Evolutionary conservation across 768 basidiomycete genomes (phyloP).

Genomic region (Serendipita indica): DNA sequence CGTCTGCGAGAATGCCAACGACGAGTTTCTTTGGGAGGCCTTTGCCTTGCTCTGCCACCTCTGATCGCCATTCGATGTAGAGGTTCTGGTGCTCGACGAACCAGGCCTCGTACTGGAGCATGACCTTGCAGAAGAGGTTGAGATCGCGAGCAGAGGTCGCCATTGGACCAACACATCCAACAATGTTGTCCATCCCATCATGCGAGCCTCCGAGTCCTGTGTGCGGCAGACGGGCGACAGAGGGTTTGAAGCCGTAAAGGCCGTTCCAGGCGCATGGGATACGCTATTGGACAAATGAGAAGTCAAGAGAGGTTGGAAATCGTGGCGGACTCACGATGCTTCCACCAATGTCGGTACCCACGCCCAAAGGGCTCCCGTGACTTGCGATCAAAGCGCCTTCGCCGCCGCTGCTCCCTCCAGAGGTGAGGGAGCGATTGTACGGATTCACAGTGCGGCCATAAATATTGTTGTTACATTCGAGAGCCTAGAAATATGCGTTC

Average conservation of each 20-base stretch:
- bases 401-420: slow-evolving; percentile 36
- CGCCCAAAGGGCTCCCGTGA: slow-evolving; percentile 26
- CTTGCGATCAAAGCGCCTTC: slow-evolving; percentile 33
- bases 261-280: slow-evolving; percentile 30
- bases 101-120: slow-evolving; percentile 36
- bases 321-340: slow-evolving; percentile 23
- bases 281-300: slow-evolving; percentile 16
- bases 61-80: slow-evolving; percentile 34
- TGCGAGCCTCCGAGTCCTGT: slow-evolving; percentile 35
- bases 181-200: slow-evolving; percentile 37
- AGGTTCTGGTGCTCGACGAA: slow-evolving; percentile 31
- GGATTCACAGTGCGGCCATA: slow-evolving; percentile 32
- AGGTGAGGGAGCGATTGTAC: slow-evolving; percentile 30
- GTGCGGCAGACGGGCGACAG: slow-evolving; percentile 37
- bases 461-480: slow-evolving; percentile 34
- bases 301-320: not conserved
- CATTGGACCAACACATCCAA: slow-evolving; percentile 36
- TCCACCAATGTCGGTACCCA: slow-evolving; percentile 37
- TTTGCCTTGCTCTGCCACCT: slow-evolving; percentile 22
- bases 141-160: slow-evolving; percentile 36
- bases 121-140: slow-evolving; percentile 32
- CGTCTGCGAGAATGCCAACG: slow-evolving; percentile 36
- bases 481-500: slow-evolving; percentile 24
- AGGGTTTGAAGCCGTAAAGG: slow-evolving; percentile 32
- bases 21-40: slow-evolving; percentile 29